These are phyloP conservation scores for Verbascum thapsus DNA, from an alignment of 257 asterid genomes.

Conservation along the genomic window DNA sequence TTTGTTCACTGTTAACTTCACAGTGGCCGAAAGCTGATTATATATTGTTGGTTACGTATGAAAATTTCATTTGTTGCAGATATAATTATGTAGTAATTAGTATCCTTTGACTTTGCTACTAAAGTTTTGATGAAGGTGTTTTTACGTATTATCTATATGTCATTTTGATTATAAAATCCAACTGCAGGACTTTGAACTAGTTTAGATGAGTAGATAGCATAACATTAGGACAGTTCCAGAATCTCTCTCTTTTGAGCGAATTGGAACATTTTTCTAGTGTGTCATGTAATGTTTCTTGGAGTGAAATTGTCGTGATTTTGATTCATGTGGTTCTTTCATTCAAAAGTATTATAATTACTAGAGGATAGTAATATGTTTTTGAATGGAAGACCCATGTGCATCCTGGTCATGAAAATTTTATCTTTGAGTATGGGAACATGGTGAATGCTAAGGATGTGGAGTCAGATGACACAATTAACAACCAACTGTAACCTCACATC, in stretches of 20 bases:
- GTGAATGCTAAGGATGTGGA: conserved; percentile 12
- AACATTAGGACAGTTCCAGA: background rate
- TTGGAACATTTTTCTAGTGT: background rate
- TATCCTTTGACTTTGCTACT: background rate
- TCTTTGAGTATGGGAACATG: background rate
- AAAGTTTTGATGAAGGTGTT: background rate
- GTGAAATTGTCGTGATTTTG: conserved; percentile 25
- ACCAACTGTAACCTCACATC: conserved; percentile 8
- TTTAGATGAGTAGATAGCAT: background rate
- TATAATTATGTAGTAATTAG: background rate
- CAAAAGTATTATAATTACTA: conserved; percentile 27
- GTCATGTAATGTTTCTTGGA: background rate
- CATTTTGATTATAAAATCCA: background rate
- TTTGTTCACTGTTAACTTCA: conserved; percentile 31
- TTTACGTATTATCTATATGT: background rate
- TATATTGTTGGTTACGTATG: conserved; percentile 1
- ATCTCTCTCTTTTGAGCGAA: background rate
- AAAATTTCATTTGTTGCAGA: conserved; percentile 14
- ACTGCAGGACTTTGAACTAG: background rate
- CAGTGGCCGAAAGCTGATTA: conserved; percentile 32
- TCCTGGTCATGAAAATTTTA: conserved; percentile 6
- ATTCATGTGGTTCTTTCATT: conserved; percentile 31
- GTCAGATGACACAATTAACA: background rate
- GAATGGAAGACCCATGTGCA: conserved; percentile 40
- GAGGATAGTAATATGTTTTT: conserved; percentile 28